These are phyloP conservation scores for Boletus speciosus DNA, from an alignment of 768 basidiomycete species.

Conservation along the genomic window DNA sequence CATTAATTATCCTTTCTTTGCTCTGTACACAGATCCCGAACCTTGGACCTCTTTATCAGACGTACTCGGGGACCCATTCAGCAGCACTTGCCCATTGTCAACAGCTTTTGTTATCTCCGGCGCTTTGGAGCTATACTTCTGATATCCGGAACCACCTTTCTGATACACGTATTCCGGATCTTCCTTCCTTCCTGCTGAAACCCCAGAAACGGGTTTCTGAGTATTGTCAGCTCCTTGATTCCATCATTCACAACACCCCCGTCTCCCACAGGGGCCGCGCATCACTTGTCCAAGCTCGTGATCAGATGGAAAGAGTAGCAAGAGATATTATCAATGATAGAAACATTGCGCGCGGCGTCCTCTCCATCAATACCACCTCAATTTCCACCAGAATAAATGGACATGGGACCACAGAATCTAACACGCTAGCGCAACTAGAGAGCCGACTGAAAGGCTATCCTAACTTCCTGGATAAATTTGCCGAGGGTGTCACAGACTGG, in stretches of 20 bases:
- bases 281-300: conserved; percentile 4
- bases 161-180: conserved; percentile 80
- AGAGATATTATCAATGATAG: conserved; percentile 64
- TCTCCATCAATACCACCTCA: background rate
- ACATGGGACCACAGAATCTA: conserved; percentile 33
- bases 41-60: conserved; percentile 63
- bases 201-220: conserved; percentile 93
- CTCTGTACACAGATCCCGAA: conserved; percentile 48
- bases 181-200: conserved; percentile 88
- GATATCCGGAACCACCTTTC: conserved; percentile 46
- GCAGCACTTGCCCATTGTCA: conserved; percentile 61
- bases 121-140: conserved; percentile 46
- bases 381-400: background rate
- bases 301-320: conserved; percentile 61
- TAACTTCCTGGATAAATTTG: conserved; percentile 53
- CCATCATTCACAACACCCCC: conserved; percentile 66
- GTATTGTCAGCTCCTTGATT: conserved; percentile 74
- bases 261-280: conserved; percentile 55
- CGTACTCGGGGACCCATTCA: conserved; percentile 72
- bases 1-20: background rate
- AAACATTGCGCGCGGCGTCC: background rate
- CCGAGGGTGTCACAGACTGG: conserved; percentile 55
- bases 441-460: conserved; percentile 50
- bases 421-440: conserved; percentile 48
- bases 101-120: conserved; percentile 34